Base-by-base conservation (phyloP, 2,329 filamentous ascomycete species). In the Diplodia scrobiculata region DNA sequence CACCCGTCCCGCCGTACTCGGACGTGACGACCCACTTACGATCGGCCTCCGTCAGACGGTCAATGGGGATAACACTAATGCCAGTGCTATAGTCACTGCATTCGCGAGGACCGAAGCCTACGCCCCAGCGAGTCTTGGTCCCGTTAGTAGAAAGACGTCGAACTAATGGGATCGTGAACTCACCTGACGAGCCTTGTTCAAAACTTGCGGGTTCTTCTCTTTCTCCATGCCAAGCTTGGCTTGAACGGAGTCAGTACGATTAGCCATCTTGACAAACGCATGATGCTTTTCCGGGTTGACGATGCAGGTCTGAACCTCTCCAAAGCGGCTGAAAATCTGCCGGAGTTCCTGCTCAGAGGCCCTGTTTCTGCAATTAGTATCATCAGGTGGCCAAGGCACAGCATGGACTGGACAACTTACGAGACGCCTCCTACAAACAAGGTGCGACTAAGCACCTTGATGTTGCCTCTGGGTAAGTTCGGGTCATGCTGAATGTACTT, bases 221-320 rank as follows among this genome's bases (percentile, higher is more conserved):
- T 87, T 88, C 76, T 97, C 93, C 88, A 98, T 97, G 62, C 88
- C 91, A 45, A 90, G 86, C 76, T 96, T 96, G 60, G 95, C 95
- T 68, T 78, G 82, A 67, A 96, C 85, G 14, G 95, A 94, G 77
- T 97, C 92, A 68, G 87, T 84, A 45, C 96, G 91, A 69, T 87
- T 95, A 71, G 95, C 86, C 95, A 99, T 99, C 81, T 99, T 99
- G 73, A 99, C 94, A 76, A 99, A 99, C 5, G 95, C 95, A 78
- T 99, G 95, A 19, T 95, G 91, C 81, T 98, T 99, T 74, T 99
- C 95, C 73, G 92, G 90, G 80, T 99, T 98, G 71, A 97, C 93
- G 70, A 99, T 99, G 79, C 94, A 98, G 1, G 94, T 97, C 78
- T 99, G 95, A 3, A 99, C 95, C 63, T 88, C 83, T 67, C 95